phyloP scores from a whole-genome alignment of 2,329 filamentous ascomycete species.

The Botrytis elliptica region DNA sequence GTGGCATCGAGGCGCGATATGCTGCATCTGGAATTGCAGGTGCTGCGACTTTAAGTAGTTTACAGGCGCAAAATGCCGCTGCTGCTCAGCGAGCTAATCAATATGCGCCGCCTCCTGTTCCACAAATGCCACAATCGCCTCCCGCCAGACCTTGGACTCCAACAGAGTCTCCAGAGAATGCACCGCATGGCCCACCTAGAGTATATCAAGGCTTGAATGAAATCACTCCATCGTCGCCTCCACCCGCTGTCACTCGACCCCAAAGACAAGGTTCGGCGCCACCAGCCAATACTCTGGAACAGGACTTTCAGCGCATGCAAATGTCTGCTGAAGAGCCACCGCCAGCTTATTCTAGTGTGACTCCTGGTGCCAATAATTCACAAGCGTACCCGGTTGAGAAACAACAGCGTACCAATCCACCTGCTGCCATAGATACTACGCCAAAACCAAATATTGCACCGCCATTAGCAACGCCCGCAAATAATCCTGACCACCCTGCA shows the following conservation, averaged over 20 bases:
- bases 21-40: slow-evolving; percentile 89
- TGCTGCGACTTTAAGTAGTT: slow-evolving; percentile 73
- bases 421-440: slow-evolving; percentile 34
- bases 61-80: slow-evolving; percentile 72
- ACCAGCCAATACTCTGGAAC: slow-evolving; percentile 72
- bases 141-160: slow-evolving; percentile 82
- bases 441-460: slow-evolving; percentile 42
- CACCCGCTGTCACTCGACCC: slow-evolving; percentile 44
- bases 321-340: slow-evolving; percentile 75
- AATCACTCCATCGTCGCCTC: slow-evolving; percentile 47
- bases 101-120: slow-evolving; percentile 57
- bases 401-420: slow-evolving; percentile 31
- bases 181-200: slow-evolving; percentile 84
- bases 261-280: slow-evolving; percentile 40
- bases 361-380: slow-evolving; percentile 47
- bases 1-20: slow-evolving; percentile 87
- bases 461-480: slow-evolving; percentile 40
- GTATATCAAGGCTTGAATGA: slow-evolving; percentile 85
- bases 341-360: slow-evolving; percentile 89
- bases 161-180: slow-evolving; percentile 81
- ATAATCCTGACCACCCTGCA: slow-evolving; percentile 74
- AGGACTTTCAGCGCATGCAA: slow-evolving; percentile 81
- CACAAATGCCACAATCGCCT: slow-evolving; percentile 39
- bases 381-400: slow-evolving; percentile 78
- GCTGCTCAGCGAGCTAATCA: slow-evolving; percentile 79